Percentiles rank a stretch among this genome's conserved stretches.
These are phyloP conservation scores for Tuber aestivum DNA, from an alignment of 495 filamentous ascomycete genomes.

Conservation along the genomic window DNA sequence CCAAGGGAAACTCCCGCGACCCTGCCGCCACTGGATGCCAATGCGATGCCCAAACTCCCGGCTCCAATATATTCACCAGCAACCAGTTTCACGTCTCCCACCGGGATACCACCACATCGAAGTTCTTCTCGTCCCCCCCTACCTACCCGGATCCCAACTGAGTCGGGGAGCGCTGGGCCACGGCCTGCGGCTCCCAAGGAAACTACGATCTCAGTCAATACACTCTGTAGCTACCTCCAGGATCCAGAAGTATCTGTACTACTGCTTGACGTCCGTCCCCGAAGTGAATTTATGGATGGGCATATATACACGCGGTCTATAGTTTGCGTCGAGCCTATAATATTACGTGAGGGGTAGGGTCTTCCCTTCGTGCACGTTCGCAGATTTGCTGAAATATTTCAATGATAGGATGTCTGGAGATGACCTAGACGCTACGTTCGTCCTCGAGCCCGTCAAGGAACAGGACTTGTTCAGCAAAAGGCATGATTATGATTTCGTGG, in stretches of 20 bases:
- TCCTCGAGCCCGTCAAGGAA: slow-evolving; percentile 68
- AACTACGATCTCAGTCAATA: slow-evolving; percentile 58
- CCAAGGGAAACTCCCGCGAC: slow-evolving; percentile 31
- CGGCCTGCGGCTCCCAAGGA: slow-evolving; percentile 52
- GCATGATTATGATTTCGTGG: slow-evolving; percentile 74
- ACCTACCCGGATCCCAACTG: slow-evolving; percentile 13
- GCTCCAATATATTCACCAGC: slow-evolving; percentile 41
- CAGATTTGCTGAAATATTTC: slow-evolving; percentile 6
- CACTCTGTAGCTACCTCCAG: slow-evolving; percentile 60
- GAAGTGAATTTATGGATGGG: slow-evolving; percentile 76
- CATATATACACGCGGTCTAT: slow-evolving; percentile 76
- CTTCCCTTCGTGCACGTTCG: slow-evolving; percentile 6
- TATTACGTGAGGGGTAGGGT: slow-evolving; percentile 52
- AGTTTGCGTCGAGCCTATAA: slow-evolving; percentile 86
- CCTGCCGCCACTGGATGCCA: slow-evolving; percentile 29
- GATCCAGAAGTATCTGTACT: slow-evolving; percentile 56
- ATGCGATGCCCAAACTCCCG: slow-evolving; percentile 35
- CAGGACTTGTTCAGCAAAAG: slow-evolving; percentile 66
- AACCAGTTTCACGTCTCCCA: slow-evolving; percentile 30
- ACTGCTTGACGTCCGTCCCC: slow-evolving; percentile 76
- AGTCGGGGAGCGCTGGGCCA: slow-evolving; percentile 15
- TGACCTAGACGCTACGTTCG: slow-evolving; percentile 72
- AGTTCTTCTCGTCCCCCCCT: slow-evolving; percentile 17
- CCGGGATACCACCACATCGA: slow-evolving; percentile 32
- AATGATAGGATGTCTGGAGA: slow-evolving; percentile 66